These are phyloP conservation scores for Globisporangium cederbergense DNA, from an alignment of 352 stramenopile genomes.

Conservation along the genomic window DNA sequence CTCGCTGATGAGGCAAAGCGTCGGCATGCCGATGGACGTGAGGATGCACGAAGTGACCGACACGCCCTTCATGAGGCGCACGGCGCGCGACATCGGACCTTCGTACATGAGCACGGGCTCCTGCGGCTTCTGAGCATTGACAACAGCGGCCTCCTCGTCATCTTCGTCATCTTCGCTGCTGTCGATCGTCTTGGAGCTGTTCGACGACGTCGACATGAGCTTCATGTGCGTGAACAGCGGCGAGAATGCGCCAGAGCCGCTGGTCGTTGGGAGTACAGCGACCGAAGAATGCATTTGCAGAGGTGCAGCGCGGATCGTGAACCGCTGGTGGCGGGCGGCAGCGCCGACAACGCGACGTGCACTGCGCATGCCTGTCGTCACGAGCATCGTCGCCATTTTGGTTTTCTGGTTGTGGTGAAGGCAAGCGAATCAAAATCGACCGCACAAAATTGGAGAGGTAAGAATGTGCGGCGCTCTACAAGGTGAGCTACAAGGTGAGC, in stretches of 20 bases:
- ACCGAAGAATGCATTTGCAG: not conserved
- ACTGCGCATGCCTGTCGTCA: slow-evolving; percentile 5
- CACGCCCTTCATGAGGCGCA: slow-evolving; percentile 86
- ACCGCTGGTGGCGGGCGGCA: not conserved
- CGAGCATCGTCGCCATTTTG: slow-evolving; percentile 1
- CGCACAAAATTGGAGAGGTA: not conserved
- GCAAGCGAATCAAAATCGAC: not conserved
- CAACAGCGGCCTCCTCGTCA: not conserved
- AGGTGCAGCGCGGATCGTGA: not conserved
- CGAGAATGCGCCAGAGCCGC: not conserved
- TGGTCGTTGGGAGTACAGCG: slow-evolving; percentile 3
- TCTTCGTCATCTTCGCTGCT: slow-evolving; percentile 10
- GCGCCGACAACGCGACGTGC: not conserved
- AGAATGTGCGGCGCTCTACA: not conserved
- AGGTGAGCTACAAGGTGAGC: not conserved
- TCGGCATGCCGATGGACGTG: slow-evolving; percentile 78
- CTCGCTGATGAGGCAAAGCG: slow-evolving; percentile 66
- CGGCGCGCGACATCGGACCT: slow-evolving; percentile 65
- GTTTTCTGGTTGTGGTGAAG: not conserved
- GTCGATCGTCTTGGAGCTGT: not conserved
- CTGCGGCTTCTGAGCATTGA: not conserved
- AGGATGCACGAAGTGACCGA: slow-evolving; percentile 80
- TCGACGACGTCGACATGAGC: slow-evolving; percentile 11
- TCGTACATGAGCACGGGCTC: slow-evolving; percentile 49
- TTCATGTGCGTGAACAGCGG: slow-evolving; percentile 4